These are phyloP conservation scores for Hemileccinum impolitum DNA, from an alignment of 768 basidiomycete genomes.

Conservation along the genomic window DNA sequence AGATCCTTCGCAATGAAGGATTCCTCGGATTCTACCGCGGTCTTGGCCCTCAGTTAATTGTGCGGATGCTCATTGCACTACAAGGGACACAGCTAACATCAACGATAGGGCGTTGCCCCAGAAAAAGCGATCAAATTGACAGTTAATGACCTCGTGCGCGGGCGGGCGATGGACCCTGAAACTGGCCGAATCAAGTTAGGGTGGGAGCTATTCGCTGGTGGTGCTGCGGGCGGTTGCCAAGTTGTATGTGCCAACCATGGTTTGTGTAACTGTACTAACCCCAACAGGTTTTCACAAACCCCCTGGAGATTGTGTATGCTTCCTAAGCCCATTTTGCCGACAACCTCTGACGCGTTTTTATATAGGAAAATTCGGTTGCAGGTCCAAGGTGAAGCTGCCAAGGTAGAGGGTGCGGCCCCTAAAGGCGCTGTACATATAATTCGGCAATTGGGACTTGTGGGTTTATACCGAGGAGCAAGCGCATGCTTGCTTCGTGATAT, in stretches of 20 bases:
- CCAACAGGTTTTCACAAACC: conserved; percentile 90
- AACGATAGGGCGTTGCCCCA: conserved; percentile 79
- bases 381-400: conserved; percentile 93
- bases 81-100: conserved; percentile 7
- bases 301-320: conserved; percentile 88
- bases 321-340: background rate
- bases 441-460: conserved; percentile 86
- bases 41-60: conserved; percentile 90
- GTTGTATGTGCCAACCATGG: conserved; percentile 60
- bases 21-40: conserved; percentile 95
- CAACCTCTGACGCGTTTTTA: background rate
- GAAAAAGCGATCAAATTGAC: conserved; percentile 99
- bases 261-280: conserved; percentile 16
- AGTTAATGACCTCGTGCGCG: conserved; percentile 88
- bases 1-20: conserved; percentile 94
- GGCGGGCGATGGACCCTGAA: conserved; percentile 85
- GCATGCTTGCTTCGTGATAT: conserved; percentile 95
- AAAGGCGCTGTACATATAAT: conserved; percentile 92
- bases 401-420: conserved; percentile 72
- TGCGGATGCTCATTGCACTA: conserved; percentile 30
- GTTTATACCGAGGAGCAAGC: conserved; percentile 88
- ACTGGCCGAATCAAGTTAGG: conserved; percentile 88
- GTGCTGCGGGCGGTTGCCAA: conserved; percentile 93
- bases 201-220: conserved; percentile 95
- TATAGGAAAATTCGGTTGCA: conserved; percentile 88